Evolutionary conservation across 148 eudicot species (phyloP), one percentile per base, ranked within the genome.

Genomic region (Vaccinium darrowii): DNA sequence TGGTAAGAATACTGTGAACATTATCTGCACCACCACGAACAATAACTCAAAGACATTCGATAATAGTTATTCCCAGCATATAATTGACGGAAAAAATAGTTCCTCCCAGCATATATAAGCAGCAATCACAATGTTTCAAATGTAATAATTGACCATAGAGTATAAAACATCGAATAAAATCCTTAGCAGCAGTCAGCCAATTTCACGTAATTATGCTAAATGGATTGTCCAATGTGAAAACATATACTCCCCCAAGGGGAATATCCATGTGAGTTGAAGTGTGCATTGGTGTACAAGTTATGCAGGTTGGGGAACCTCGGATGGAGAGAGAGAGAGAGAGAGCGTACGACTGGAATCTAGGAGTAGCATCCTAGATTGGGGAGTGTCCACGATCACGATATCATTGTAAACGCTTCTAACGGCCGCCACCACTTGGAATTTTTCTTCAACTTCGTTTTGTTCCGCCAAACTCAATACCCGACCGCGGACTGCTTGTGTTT

Each of bases 1-100:
- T 90, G 85, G 87, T 85, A 49, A 89, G 71, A 81, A 96, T 86
- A 87, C 99, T 96, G 83, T 96, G 99, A 76, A 96, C 92, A 86
- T 92, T 96, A 79, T 91, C 94, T 93, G 93, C 92, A 85, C 2
- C 80, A 84, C 30, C 49, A 73, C 27, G 21, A 52, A 62, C 50
- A 75, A 81, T 33, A 74, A 54, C 79, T 83, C 78, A 51, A 63
- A 53, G 27, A 21, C 50, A 33, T 56, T 72, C 65, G 1, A n/a
- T 33, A 43, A 21, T 62, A 80, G 74, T 65, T 14, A 54, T 73
- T 62, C 47, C 23, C 16, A 54, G 30, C 81, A 74, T 18, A 67
- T 47, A 12, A 30, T 65, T 9, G 72, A 23, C 15, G 15, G 27
- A 21, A 9, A 63, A 63, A 63, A n/a, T n/a, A 21, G 33, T 65